phyloP scores from a whole-genome alignment of 352 stramenopile species.

The Plasmopara muralis region DNA sequence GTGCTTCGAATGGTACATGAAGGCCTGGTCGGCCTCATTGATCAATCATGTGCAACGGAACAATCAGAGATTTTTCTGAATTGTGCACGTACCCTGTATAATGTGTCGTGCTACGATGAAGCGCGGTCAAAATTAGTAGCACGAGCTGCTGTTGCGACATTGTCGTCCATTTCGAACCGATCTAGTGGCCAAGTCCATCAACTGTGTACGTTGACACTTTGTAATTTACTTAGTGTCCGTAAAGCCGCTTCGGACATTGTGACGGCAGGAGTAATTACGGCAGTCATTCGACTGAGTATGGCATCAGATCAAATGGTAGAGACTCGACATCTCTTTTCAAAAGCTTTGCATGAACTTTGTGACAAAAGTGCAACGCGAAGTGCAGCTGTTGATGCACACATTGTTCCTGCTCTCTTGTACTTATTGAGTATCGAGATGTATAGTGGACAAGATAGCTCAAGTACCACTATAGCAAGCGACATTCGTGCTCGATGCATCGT shows the following conservation, averaged over 20 bases:
- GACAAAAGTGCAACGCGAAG: constrained; percentile 40
- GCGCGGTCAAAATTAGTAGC: constrained; percentile 61
- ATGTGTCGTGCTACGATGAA: constrained; percentile 66
- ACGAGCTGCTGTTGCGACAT: constrained; percentile 45
- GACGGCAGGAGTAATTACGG: constrained; percentile 51
- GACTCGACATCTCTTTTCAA: constrained; percentile 54
- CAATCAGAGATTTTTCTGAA: not conserved
- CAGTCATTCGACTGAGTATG: constrained; percentile 59
- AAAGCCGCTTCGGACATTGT: constrained; percentile 67
- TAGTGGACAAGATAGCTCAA: not conserved
- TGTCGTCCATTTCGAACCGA: constrained; percentile 42
- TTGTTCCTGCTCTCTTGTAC: constrained; percentile 53
- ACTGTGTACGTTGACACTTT: constrained; percentile 73
- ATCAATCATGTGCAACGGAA: constrained; percentile 32
- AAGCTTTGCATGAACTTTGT: constrained; percentile 61
- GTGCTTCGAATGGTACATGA: constrained; percentile 71
- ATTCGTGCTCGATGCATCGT: constrained; percentile 59
- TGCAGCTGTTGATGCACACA: constrained; percentile 41
- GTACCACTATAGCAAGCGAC: constrained; percentile 23
- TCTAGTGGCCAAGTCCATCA: constrained; percentile 44
- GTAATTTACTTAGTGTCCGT: constrained; percentile 70
- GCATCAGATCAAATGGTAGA: constrained; percentile 35
- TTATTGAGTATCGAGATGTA: constrained; percentile 27
- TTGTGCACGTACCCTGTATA: constrained; percentile 61
- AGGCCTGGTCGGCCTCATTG: constrained; percentile 51